Conservation (phyloP, 2,329 filamentous ascomycete genomes). For the Cladosporium austrohemisphaericum region DNA sequence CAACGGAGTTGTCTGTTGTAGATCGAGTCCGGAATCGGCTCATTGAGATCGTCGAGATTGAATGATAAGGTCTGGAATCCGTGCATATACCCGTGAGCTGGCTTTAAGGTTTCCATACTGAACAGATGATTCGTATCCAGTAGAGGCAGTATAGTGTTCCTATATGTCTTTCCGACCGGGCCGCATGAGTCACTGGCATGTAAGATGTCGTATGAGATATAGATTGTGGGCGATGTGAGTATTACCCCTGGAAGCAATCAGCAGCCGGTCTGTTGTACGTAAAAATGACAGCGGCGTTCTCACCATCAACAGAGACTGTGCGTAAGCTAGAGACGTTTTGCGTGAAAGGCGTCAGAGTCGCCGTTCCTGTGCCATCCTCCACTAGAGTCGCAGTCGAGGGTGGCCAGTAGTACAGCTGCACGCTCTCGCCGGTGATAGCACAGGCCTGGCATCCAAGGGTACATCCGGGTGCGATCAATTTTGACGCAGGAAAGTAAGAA, state of each 20-base stretch:
- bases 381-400: constrained; percentile 16
- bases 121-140: constrained; percentile 3
- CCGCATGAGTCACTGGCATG: constrained; percentile 1
- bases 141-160: constrained; percentile 1
- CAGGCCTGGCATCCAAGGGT: constrained; percentile 21
- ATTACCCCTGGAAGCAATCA: not conserved
- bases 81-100: not conserved
- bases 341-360: constrained; percentile 1
- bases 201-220: constrained; percentile 4
- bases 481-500: constrained; percentile 17
- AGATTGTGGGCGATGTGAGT: constrained; percentile 5
- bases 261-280: not conserved
- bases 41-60: constrained; percentile 1
- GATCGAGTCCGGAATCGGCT: not conserved
- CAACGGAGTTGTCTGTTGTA: not conserved
- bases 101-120: not conserved
- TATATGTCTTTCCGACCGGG: constrained; percentile 3
- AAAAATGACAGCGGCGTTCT: not conserved
- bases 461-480: constrained; percentile 18
- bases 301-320: constrained; percentile 8
- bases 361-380: constrained; percentile 14
- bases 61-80: constrained; percentile 3
- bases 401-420: constrained; percentile 22
- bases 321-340: not conserved
- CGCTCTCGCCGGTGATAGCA: constrained; percentile 20